Evolutionary conservation across 2,329 filamentous ascomycete genomes (phyloP).

Genomic region (Sphaerulina musiva): DNA sequence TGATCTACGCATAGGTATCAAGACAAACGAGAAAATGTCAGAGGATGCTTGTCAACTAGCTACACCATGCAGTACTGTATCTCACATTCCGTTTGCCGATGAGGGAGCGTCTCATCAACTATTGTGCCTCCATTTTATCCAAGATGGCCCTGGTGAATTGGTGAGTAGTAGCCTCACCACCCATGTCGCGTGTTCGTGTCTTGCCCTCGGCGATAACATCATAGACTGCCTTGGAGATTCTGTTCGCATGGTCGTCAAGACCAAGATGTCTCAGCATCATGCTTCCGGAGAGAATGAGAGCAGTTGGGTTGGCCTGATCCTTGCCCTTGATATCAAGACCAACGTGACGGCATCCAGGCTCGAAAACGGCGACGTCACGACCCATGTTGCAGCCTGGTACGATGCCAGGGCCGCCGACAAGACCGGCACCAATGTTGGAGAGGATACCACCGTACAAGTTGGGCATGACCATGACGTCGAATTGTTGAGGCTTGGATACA

Average conservation of each 20-base stretch:
- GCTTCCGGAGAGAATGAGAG: conserved; percentile 85
- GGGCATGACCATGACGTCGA: conserved; percentile 99
- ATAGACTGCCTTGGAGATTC: conserved; percentile 84
- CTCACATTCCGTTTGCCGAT: not conserved
- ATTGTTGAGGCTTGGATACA: conserved; percentile 91
- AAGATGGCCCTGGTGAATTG: conserved; percentile 93
- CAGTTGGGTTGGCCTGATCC: conserved; percentile 97
- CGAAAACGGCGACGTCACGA: conserved; percentile 94
- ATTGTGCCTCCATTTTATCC: conserved; percentile 72
- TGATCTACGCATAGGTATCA: not conserved
- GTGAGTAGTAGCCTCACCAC: conserved; percentile 79
- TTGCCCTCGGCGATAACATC: conserved; percentile 83
- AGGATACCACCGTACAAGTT: conserved; percentile 98
- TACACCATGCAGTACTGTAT: not conserved
- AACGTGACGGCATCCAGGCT: conserved; percentile 98
- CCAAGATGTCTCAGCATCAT: conserved; percentile 98
- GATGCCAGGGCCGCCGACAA: conserved; percentile 93
- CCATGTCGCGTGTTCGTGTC: conserved; percentile 91
- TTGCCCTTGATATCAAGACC: conserved; percentile 99
- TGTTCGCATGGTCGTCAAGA: conserved; percentile 95
- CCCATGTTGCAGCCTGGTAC: conserved; percentile 99
- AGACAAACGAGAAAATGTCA: not conserved
- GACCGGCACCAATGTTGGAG: conserved; percentile 95
- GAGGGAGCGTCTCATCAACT: not conserved
- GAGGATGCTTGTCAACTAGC: not conserved